phyloP scores from a whole-genome alignment of 1,284 basidiomycete genomes.

The Marasmius oreades region DNA sequence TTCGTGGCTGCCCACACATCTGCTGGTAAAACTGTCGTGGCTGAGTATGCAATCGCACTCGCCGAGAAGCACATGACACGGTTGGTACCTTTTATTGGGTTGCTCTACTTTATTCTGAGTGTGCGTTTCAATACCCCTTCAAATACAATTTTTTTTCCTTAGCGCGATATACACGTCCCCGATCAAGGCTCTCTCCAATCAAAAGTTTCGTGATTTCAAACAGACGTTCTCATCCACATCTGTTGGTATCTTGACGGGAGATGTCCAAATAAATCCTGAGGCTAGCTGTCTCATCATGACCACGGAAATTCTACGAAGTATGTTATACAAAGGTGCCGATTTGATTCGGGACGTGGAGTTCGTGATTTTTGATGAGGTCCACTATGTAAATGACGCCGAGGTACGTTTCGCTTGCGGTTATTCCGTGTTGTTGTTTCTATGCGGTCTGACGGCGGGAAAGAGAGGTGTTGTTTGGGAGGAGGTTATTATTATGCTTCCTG shows the following conservation, averaged over 20 bases:
- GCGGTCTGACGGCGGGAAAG: slow-evolving; percentile 37
- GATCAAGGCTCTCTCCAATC: slow-evolving; percentile 98
- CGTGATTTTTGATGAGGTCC: slow-evolving; percentile 99
- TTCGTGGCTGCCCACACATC: slow-evolving; percentile 99
- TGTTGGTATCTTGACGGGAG: slow-evolving; percentile 96
- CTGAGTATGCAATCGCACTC: slow-evolving; percentile 97
- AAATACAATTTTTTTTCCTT: too few relatives aligned
- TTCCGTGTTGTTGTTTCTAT: slow-evolving; percentile 4
- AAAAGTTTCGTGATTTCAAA: slow-evolving; percentile 99
- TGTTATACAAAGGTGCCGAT: slow-evolving; percentile 99
- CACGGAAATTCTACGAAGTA: slow-evolving; percentile 97
- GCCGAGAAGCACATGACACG: slow-evolving; percentile 98
- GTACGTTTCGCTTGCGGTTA: slow-evolving; percentile 38
- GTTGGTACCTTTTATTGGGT: slow-evolving; percentile 37
- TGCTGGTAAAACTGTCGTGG: slow-evolving; percentile 99
- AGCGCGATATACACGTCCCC: slow-evolving; percentile 99
- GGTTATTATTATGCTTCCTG: slow-evolving; percentile 98
- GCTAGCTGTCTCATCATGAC: slow-evolving; percentile 98
- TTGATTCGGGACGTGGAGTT: slow-evolving; percentile 99
- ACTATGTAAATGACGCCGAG: slow-evolving; percentile 99
- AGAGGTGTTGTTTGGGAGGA: slow-evolving; percentile 99
- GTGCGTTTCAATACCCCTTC: too few relatives aligned
- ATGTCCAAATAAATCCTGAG: slow-evolving; percentile 99
- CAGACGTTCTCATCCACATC: slow-evolving; percentile 90
- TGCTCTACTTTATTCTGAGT: neutral